Evolutionary conservation across 2,329 filamentous ascomycete species (phyloP).

Genomic region (Nemania sp.): DNA sequence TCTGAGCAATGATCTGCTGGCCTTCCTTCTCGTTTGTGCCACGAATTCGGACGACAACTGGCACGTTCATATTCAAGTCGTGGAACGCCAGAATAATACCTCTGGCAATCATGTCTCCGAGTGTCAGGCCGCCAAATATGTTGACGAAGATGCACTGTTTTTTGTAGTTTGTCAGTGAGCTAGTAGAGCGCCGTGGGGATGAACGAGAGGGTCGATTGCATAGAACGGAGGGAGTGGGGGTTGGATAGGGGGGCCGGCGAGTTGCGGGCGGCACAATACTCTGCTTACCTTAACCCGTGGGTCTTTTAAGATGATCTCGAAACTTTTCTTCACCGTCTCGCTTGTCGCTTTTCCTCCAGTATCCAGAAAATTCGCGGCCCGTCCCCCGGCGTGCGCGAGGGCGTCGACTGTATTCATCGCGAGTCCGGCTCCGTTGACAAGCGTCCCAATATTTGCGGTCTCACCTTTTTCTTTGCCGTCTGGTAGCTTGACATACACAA

Average conservation of each 20-base stretch:
- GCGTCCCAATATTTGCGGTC: constrained; percentile 73
- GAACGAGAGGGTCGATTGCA: neutral
- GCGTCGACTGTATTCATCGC: constrained; percentile 94
- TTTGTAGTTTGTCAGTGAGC: neutral
- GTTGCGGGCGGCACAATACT: neutral
- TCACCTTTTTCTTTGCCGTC: constrained; percentile 54
- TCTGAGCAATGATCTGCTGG: constrained; percentile 75
- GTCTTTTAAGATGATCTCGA: constrained; percentile 79
- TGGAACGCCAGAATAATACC: constrained; percentile 79
- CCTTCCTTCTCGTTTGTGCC: constrained; percentile 80
- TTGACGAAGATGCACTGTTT: constrained; percentile 64
- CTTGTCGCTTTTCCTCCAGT: constrained; percentile 89
- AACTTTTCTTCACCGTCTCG: constrained; percentile 81
- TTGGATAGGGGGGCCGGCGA: neutral
- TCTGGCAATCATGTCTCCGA: constrained; percentile 84
- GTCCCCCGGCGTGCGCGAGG: constrained; percentile 73
- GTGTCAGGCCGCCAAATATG: constrained; percentile 70
- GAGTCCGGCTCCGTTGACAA: constrained; percentile 90
- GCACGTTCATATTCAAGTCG: constrained; percentile 73
- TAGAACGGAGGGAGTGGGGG: neutral
- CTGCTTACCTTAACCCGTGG: constrained; percentile 76
- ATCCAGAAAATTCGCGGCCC: constrained; percentile 86
- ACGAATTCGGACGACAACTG: constrained; percentile 81
- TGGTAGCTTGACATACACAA: constrained; percentile 77
- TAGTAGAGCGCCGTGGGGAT: neutral